Evolutionary conservation across 2,329 filamentous ascomycete genomes (phyloP).

Genomic region (Scedosporium aurantiacum): DNA sequence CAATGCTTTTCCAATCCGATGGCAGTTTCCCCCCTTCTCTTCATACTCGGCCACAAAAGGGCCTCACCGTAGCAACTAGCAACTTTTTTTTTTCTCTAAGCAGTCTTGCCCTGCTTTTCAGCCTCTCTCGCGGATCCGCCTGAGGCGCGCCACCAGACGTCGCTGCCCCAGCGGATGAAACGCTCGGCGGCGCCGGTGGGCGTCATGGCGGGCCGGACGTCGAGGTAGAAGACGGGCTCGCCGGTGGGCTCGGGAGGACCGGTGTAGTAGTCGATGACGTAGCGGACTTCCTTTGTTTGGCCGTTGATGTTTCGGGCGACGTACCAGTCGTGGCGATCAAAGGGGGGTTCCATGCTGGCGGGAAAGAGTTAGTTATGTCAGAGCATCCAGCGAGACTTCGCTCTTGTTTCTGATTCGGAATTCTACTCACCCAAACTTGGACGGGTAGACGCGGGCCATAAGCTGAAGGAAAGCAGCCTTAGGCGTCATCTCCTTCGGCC

Average conservation of each 20-base stretch:
- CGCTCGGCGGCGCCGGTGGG: slow-evolving; percentile 73
- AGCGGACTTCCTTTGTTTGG: slow-evolving; percentile 66
- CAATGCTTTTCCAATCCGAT: not conserved
- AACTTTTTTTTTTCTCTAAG: not conserved
- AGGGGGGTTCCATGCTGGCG: slow-evolving; percentile 66
- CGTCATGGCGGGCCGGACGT: slow-evolving; percentile 81
- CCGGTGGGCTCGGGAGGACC: slow-evolving; percentile 71
- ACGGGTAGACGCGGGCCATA: slow-evolving; percentile 67
- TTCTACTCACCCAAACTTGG: slow-evolving; percentile 58
- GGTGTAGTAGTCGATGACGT: slow-evolving; percentile 95
- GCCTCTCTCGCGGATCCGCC: slow-evolving; percentile 54
- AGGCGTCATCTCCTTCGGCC: slow-evolving; percentile 80
- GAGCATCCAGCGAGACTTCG: not conserved
- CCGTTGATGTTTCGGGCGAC: slow-evolving; percentile 64
- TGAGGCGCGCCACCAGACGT: slow-evolving; percentile 85
- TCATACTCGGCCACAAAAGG: too few species aligned
- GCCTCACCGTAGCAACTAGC: too few species aligned
- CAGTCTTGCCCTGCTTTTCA: slow-evolving; percentile 6
- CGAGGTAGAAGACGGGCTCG: slow-evolving; percentile 90
- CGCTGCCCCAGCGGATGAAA: slow-evolving; percentile 77
- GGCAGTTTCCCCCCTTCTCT: too few species aligned
- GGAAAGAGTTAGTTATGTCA: slow-evolving; percentile 12
- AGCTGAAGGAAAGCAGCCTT: slow-evolving; percentile 79
- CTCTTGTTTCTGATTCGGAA: not conserved
- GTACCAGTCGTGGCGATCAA: slow-evolving; percentile 97